phyloP scores from a whole-genome alignment of 1,284 basidiomycete genomes.

The Moniliophthora roreri region DNA sequence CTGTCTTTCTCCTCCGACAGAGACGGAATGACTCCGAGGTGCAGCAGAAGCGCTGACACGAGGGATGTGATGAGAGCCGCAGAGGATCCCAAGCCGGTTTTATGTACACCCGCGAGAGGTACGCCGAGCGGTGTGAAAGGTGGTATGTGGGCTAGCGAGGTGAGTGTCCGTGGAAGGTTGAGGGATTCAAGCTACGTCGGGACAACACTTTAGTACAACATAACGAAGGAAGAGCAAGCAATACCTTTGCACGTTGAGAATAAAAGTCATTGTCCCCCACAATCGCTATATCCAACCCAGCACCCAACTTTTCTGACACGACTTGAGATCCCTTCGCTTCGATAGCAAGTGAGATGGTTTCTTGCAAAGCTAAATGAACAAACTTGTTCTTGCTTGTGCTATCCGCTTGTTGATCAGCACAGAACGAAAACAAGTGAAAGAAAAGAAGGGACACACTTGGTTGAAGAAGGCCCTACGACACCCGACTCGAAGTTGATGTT shows the following conservation, averaged over 20 bases:
- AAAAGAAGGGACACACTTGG: conserved; percentile 34
- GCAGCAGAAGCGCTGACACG: conserved; percentile 82
- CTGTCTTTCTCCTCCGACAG: conserved; percentile 47
- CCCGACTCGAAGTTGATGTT: conserved; percentile 42
- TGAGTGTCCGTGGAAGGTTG: conserved; percentile 59
- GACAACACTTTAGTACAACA: conserved; percentile 13
- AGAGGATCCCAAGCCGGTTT: conserved; percentile 96
- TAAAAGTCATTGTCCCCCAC: conserved; percentile 98
- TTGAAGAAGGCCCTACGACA: conserved; percentile 45
- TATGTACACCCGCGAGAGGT: conserved; percentile 82
- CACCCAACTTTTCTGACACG: conserved; percentile 44
- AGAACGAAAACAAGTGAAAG: neutral
- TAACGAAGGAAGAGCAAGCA: conserved; percentile 20
- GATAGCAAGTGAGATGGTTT: conserved; percentile 67
- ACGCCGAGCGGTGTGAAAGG: conserved; percentile 79
- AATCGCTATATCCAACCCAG: conserved; percentile 76
- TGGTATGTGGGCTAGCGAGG: conserved; percentile 63
- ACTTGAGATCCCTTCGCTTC: conserved; percentile 51
- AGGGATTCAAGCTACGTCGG: conserved; percentile 56
- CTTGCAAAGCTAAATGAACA: conserved; percentile 83
- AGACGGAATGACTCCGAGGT: conserved; percentile 63
- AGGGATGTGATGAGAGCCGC: conserved; percentile 97
- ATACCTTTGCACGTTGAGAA: conserved; percentile 85
- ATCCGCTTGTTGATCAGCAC: conserved; percentile 4
- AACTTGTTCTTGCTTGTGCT: conserved; percentile 80